phyloP scores from a whole-genome alignment of 257 asterid genomes.

The Echium plantagineum region DNA sequence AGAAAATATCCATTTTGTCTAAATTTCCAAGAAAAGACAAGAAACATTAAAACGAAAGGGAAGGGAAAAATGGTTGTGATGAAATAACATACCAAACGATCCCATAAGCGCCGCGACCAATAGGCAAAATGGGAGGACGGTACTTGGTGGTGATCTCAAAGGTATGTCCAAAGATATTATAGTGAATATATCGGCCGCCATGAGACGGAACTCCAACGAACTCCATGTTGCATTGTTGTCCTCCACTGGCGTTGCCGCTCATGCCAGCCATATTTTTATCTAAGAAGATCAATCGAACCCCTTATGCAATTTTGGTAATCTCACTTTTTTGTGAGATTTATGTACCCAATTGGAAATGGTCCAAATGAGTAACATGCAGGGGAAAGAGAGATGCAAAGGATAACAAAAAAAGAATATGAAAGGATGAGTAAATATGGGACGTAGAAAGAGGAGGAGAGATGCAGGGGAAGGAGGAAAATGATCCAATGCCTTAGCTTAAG shows the following conservation, averaged over 20 bases:
- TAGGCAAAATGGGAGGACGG: constrained; percentile 81
- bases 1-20: background rate
- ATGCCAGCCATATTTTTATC: constrained; percentile 29
- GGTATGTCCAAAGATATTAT: constrained; percentile 55
- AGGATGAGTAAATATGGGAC: background rate
- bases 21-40: no score
- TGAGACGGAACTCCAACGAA: constrained; percentile 57
- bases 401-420: no score
- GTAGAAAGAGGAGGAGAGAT: background rate
- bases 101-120: constrained; percentile 99
- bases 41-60: no score
- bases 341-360: background rate
- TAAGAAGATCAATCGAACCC: background rate
- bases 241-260: constrained; percentile 29
- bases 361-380: background rate
- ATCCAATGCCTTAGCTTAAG: no score
- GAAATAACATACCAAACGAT: constrained; percentile 67
- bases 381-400: no score
- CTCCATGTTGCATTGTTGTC: constrained; percentile 52
- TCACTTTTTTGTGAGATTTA: background rate
- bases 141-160: constrained; percentile 79
- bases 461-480: background rate
- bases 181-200: constrained; percentile 73
- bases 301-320: background rate
- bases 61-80: no score